Percentiles rank a stretch among this genome's conserved stretches.
Evolutionary conservation across 371 early-diverging fungal genomes (phyloP).

Genomic region (Nematocida ausubeli): DNA sequence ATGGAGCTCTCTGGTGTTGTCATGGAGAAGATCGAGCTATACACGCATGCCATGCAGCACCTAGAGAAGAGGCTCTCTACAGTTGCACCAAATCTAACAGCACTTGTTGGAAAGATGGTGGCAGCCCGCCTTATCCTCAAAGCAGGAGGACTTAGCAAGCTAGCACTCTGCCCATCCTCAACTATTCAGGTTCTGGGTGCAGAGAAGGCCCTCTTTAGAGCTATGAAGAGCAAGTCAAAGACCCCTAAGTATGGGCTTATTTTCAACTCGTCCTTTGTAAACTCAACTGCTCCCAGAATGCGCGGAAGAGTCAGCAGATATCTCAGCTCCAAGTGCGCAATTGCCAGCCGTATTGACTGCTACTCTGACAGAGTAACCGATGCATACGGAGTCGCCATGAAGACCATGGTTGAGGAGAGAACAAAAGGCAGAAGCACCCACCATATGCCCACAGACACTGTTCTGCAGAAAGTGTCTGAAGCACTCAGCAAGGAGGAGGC

Average conservation of each 20-base stretch:
- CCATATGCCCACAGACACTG: slow-evolving; percentile 55
- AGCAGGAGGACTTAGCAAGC: slow-evolving; percentile 80
- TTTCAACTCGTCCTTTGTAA: slow-evolving; percentile 80
- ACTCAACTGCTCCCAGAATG: slow-evolving; percentile 76
- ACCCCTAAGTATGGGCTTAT: slow-evolving; percentile 93
- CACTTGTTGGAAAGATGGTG: slow-evolving; percentile 80
- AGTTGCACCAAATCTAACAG: slow-evolving; percentile 83
- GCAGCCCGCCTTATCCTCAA: slow-evolving; percentile 83
- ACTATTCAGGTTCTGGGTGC: slow-evolving; percentile 93
- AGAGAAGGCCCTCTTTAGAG: slow-evolving; percentile 90
- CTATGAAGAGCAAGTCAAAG: slow-evolving; percentile 82
- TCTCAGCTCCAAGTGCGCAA: slow-evolving; percentile 81
- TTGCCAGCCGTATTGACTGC: slow-evolving; percentile 86
- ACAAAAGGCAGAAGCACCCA: slow-evolving; percentile 46
- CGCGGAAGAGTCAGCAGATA: slow-evolving; percentile 86
- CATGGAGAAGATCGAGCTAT: slow-evolving; percentile 77
- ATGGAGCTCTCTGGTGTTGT: slow-evolving; percentile 76
- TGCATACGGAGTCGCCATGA: slow-evolving; percentile 53
- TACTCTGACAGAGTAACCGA: slow-evolving; percentile 67
- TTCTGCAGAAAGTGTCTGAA: slow-evolving; percentile 42
- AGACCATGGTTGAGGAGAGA: slow-evolving; percentile 54
- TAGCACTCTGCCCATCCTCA: slow-evolving; percentile 83
- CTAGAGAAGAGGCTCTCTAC: slow-evolving; percentile 79
- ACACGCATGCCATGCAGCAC: slow-evolving; percentile 78
- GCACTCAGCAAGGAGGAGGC: not conserved